phyloP scores from a whole-genome alignment of 1,284 basidiomycete genomes.

The Phylloporus sp. region DNA sequence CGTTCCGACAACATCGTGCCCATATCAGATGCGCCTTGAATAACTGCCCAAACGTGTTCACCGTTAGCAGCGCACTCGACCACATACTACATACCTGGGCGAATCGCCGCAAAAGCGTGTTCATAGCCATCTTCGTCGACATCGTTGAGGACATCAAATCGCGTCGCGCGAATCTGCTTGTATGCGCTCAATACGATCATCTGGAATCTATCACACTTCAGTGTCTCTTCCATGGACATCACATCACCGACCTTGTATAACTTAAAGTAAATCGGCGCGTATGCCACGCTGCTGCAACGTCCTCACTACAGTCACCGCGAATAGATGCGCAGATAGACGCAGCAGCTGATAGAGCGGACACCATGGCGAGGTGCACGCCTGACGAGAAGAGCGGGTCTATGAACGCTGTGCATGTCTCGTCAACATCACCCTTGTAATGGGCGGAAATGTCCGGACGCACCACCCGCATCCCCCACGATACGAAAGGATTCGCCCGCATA shows the following conservation, averaged over 20 bases:
- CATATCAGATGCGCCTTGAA: slow-evolving; percentile 79
- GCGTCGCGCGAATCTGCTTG: slow-evolving; percentile 65
- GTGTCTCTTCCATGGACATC: background rate
- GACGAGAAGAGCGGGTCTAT: slow-evolving; percentile 73
- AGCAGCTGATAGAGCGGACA: slow-evolving; percentile 63
- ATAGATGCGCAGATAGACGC: slow-evolving; percentile 61
- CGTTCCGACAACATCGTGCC: slow-evolving; percentile 71
- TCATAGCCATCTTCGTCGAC: slow-evolving; percentile 66
- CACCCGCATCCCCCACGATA: slow-evolving; percentile 77
- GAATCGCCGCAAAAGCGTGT: slow-evolving; percentile 61
- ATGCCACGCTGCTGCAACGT: slow-evolving; percentile 57
- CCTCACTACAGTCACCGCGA: slow-evolving; percentile 58
- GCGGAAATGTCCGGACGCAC: slow-evolving; percentile 42
- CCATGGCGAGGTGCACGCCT: slow-evolving; percentile 68
- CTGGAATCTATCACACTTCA: slow-evolving; percentile 50
- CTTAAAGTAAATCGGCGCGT: slow-evolving; percentile 57
- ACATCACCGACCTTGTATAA: slow-evolving; percentile 57
- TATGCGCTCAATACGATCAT: slow-evolving; percentile 71
- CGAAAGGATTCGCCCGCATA: slow-evolving; percentile 70
- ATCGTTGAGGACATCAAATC: slow-evolving; percentile 56
- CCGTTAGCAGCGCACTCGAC: background rate
- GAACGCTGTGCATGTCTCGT: slow-evolving; percentile 51
- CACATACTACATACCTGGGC: slow-evolving; percentile 51
- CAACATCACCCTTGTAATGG: background rate
- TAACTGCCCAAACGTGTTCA: slow-evolving; percentile 52